phyloP scores from a whole-genome alignment of 805 yeast genomes.

The Saturnispora diversa region DNA sequence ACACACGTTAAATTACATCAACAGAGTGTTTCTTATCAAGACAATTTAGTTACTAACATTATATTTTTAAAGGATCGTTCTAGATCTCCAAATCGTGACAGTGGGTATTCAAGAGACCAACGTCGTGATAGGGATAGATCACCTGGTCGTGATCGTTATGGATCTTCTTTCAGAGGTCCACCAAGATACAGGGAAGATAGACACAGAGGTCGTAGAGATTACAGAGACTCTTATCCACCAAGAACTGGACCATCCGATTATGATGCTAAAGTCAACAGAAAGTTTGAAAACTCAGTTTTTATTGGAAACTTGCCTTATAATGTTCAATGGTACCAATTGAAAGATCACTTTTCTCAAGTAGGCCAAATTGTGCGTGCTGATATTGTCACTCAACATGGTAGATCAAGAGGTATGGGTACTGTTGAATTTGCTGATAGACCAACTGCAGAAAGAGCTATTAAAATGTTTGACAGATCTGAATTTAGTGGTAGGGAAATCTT shows the following conservation, averaged over 20 bases:
- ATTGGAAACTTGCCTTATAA: slow-evolving; percentile 68
- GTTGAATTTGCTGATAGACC: slow-evolving; percentile 67
- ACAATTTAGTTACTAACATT: too few species aligned
- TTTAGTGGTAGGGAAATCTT: slow-evolving; percentile 72
- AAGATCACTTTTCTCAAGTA: slow-evolving; percentile 47
- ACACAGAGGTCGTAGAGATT: slow-evolving; percentile 23
- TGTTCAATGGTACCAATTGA: slow-evolving; percentile 50
- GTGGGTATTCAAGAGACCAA: slow-evolving; percentile 16
- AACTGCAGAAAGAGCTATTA: slow-evolving; percentile 66
- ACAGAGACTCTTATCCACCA: slow-evolving; percentile 11
- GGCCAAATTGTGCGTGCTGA: slow-evolving; percentile 76
- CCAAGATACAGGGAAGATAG: slow-evolving; percentile 17
- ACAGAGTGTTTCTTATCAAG: not conserved
- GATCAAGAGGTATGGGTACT: slow-evolving; percentile 84
- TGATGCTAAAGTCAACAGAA: slow-evolving; percentile 41
- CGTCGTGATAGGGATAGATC: slow-evolving; percentile 22
- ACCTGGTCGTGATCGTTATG: slow-evolving; percentile 7
- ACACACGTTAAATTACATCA: too few species aligned
- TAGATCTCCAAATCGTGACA: slow-evolving; percentile 27
- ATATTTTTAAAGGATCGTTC: slow-evolving; percentile 19
- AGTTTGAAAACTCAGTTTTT: slow-evolving; percentile 61
- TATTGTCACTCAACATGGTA: slow-evolving; percentile 68
- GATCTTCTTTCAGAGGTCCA: slow-evolving; percentile 10
- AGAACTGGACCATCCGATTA: slow-evolving; percentile 21
- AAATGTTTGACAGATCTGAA: slow-evolving; percentile 53